Evolutionary conservation across 1,139 yeast species (phyloP), one percentile per base, ranked within the genome.

Genomic region (Saccharomyces hybrid): DNA sequence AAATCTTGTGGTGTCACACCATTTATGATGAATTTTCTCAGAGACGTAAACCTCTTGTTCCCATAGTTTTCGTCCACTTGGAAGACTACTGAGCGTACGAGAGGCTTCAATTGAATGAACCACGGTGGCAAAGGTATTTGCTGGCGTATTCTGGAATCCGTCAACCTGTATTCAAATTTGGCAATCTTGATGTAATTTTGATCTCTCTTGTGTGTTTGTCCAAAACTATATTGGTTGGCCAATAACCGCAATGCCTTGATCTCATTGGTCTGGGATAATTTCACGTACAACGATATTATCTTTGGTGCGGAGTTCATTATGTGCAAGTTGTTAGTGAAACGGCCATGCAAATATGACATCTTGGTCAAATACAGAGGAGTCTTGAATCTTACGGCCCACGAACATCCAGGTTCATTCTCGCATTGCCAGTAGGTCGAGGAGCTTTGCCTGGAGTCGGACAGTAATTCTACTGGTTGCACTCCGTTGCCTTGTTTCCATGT

Each of bases 221-320:
- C 67, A 44, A 58, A 58, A 23, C 57, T 56, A 46, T 55, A 53
- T n/a, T 53, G 49, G 11, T 50, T 48, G 2, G 65, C 62, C 7
- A 56, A 50, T 31, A 53, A 47, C n/a, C 46, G 41, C 29, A 58
- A 52, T 13, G 47, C 53, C 13, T 47, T 54, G 26, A 53, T 41
- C 19, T 52, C 55, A 25, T 54, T 57, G 23, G 9, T 29, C 27
- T 56, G 53, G 4, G 59, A 54, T 26, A 68, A 57, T 48, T 64
- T 61, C 9, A 72, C 68, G 52, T 62, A 73, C 0, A 74, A 52
- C 2, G 73, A 64, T 0, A 72, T 60, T 1, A 48, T 51, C 47
- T 62, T 67, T 2, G 77, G 77, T 8, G 74, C 72, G 2, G 76
- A 71, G 25, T 70, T 67, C 63, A 72, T 62, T 28, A 71, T 55